Evolutionary conservation across 1,284 basidiomycete genomes (phyloP), one percentile per base, ranked within the genome.

Genomic region (Ustilago nuda): DNA sequence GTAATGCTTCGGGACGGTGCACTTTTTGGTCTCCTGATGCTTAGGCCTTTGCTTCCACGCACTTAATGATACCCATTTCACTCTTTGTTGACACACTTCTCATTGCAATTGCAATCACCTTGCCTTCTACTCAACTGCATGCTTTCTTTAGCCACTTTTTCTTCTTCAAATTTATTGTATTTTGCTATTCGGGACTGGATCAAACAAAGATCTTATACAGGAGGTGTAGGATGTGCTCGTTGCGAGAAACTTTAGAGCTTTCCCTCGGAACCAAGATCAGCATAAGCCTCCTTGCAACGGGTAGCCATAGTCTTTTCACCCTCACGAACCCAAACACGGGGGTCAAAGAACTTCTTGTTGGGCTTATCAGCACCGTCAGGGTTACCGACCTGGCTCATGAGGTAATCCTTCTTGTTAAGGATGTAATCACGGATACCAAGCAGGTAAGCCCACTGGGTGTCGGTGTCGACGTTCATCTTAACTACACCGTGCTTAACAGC

Each of bases 251-350:
- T 35, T 81, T 77, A 85, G 65, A 85, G 82, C 72, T 82, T 66
- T 65, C 76, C 76, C 5, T 60, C 65, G 27, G 82, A 80, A 80
- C 93, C 93, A 76, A 99, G 90, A 88, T 99, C 95, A 52, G 87
- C 81, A 88, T 94, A 95, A 41, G 97, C 95, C 87, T 93, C 92
- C 88, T 94, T 93, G 88, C 96, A 94, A 85, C 97, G 94, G 76
- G 87, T 90, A 58, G 87, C 66, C 83, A 99, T 91, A 30, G 95
- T 98, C 91, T 97, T 95, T 89, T 99, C 97, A 79, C 95, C 95
- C 89, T 98, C 95, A 84, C 96, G 93, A 54, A 98, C 93, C 95
- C 95, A 98, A 75, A 96, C 92, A 89, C 95, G 93, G 5, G 85
- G 85, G 78, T 86, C 85, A 59, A 84, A 85, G 69, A 75, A 79